Evolutionary conservation across 2,329 filamentous ascomycete genomes (phyloP).

Genomic region (Penicillium decumbens): DNA sequence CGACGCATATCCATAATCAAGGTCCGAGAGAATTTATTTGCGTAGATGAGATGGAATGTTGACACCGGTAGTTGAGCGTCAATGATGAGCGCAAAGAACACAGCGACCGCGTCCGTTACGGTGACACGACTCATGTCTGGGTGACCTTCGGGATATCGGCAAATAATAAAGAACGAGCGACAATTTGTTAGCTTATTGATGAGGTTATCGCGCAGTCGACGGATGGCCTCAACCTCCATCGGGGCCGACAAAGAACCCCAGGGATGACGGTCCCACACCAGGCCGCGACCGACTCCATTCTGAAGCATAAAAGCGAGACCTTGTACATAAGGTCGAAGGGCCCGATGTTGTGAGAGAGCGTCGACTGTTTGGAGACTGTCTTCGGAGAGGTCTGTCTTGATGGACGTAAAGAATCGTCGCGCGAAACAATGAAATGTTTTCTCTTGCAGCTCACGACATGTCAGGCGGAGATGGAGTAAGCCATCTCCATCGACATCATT

Average conservation of each 20-base stretch:
- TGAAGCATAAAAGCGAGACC: constrained; percentile 21
- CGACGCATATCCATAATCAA: constrained; percentile 27
- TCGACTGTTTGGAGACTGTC: constrained; percentile 20
- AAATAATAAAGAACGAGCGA: constrained; percentile 24
- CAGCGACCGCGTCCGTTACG: constrained; percentile 20
- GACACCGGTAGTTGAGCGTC: constrained; percentile 17
- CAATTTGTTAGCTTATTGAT: constrained; percentile 17
- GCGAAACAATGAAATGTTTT: constrained; percentile 25
- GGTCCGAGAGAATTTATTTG: constrained; percentile 19
- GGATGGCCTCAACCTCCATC: constrained; percentile 17
- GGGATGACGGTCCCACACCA: constrained; percentile 21
- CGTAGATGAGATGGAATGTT: constrained; percentile 22
- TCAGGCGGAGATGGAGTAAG: constrained; percentile 17
- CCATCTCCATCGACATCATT: constrained; percentile 4
- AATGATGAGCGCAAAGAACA: constrained; percentile 22
- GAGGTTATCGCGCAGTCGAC: constrained; percentile 18
- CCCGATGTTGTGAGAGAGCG: constrained; percentile 12
- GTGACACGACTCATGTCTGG: constrained; percentile 22
- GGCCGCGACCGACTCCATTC: constrained; percentile 19
- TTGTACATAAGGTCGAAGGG: constrained; percentile 15
- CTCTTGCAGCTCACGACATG: constrained; percentile 17
- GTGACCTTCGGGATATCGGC: constrained; percentile 25
- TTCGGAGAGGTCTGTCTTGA: constrained; percentile 21
- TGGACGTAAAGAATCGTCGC: constrained; percentile 18
- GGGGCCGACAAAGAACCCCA: constrained; percentile 23